Evolutionary conservation across 2,329 filamentous ascomycete genomes (phyloP).

Genomic region (Calonectria pauciramosa): DNA sequence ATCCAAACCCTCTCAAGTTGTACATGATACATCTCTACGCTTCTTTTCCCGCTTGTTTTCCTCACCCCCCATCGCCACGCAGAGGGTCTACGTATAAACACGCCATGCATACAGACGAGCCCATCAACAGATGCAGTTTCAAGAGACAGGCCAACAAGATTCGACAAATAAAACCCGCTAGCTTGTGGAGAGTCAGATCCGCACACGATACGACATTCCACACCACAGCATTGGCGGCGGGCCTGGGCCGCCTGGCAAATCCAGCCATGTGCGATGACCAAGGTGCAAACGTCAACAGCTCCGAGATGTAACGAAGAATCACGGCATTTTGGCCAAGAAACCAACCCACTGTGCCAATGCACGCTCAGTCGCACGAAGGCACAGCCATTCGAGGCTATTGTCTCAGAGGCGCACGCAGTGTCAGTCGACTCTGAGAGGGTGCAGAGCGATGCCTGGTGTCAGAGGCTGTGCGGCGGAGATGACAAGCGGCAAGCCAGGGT

Average conservation of each 20-base stretch:
- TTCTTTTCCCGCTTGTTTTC: background rate
- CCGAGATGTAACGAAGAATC: background rate
- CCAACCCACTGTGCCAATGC: background rate
- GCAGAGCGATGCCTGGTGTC: background rate
- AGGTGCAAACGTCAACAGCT: background rate
- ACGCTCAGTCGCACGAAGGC: background rate
- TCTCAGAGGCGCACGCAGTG: background rate
- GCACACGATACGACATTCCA: background rate
- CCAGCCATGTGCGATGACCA: background rate
- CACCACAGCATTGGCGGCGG: background rate
- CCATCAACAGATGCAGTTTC: background rate
- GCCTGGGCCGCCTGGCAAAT: background rate
- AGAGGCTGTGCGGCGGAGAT: background rate
- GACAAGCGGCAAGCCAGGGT: background rate
- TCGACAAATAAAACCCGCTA: background rate
- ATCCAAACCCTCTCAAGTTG: background rate
- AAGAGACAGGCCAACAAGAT: background rate
- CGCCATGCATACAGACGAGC: background rate
- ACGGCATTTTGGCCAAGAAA: background rate
- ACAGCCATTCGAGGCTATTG: background rate
- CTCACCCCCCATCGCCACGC: background rate
- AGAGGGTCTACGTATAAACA: background rate
- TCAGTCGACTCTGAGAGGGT: background rate
- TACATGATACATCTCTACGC: background rate
- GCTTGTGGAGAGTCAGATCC: background rate